A percentile compares a stretch with the other conserved stretches of the same genome.
Conservation (phyloP, 805 yeast species). For the Cyberlindnera japonica region DNA sequence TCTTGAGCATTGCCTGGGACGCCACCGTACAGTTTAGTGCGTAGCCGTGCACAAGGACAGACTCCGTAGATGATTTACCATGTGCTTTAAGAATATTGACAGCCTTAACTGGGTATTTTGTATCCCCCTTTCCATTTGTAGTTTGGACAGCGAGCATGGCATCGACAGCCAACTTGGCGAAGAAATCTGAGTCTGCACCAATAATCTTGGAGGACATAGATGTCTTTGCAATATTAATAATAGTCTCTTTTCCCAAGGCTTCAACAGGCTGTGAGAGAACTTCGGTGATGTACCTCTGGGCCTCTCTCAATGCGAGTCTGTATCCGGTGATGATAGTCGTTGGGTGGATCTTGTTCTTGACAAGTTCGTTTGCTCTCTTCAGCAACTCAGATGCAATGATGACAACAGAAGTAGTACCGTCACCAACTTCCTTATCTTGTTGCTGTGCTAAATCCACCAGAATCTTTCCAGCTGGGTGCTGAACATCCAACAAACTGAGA, state of each 20-base stretch:
- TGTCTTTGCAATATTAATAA: slow-evolving; percentile 90
- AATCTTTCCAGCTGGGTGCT: slow-evolving; percentile 98
- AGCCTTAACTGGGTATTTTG: slow-evolving; percentile 93
- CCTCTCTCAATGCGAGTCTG: slow-evolving; percentile 89
- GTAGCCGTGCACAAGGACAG: slow-evolving; percentile 85
- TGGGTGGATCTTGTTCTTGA: slow-evolving; percentile 92
- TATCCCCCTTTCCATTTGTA: slow-evolving; percentile 80
- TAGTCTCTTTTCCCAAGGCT: slow-evolving; percentile 67
- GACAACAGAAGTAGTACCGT: slow-evolving; percentile 97
- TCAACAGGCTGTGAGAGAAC: slow-evolving; percentile 81
- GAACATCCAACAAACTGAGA: slow-evolving; percentile 84
- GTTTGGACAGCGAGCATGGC: slow-evolving; percentile 95
- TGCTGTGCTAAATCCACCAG: slow-evolving; percentile 96
- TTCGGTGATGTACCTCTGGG: slow-evolving; percentile 76
- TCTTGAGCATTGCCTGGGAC: slow-evolving; percentile 90
- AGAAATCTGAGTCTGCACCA: slow-evolving; percentile 90
- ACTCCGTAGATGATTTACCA: slow-evolving; percentile 88
- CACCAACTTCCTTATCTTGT: slow-evolving; percentile 98
- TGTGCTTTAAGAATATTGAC: slow-evolving; percentile 95
- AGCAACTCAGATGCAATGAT: slow-evolving; percentile 91
- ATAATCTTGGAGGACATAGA: slow-evolving; percentile 96
- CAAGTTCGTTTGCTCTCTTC: slow-evolving; percentile 90
- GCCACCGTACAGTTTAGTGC: slow-evolving; percentile 97
- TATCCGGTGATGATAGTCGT: slow-evolving; percentile 97
- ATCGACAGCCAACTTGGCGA: slow-evolving; percentile 87